phyloP scores from a whole-genome alignment of 2,329 filamentous ascomycete genomes.

The Pseudogymnoascus sp. region DNA sequence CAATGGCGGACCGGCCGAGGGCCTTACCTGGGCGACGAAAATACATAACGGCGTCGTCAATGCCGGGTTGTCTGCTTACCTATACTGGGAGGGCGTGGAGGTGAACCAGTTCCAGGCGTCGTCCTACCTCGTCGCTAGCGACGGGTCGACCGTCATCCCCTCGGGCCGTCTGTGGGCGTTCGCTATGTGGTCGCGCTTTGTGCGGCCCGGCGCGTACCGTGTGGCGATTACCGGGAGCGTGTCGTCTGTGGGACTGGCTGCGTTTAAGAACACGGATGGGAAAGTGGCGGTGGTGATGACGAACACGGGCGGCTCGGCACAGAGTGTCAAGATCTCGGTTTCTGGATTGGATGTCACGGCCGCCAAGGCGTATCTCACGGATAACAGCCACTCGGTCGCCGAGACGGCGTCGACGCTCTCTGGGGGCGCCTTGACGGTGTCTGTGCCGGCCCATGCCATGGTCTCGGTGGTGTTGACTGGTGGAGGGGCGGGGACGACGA shows the following conservation, averaged over 20 bases:
- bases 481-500: background rate
- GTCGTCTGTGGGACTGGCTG: constrained; percentile 3
- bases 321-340: background rate
- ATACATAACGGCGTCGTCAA: constrained; percentile 41
- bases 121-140: background rate
- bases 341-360: background rate
- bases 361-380: background rate
- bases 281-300: constrained; percentile 15
- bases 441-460: background rate
- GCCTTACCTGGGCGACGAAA: constrained; percentile 47
- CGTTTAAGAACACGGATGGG: constrained; percentile 18
- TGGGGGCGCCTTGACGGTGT: background rate
- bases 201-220: constrained; percentile 15
- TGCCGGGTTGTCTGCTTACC: constrained; percentile 41
- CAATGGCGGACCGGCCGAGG: constrained; percentile 39
- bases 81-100: constrained; percentile 37
- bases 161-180: constrained; percentile 18
- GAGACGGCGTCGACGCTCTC: background rate
- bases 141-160: background rate
- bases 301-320: constrained; percentile 13
- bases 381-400: background rate
- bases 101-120: background rate
- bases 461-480: background rate
- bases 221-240: constrained; percentile 8
- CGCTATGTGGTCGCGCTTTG: constrained; percentile 15